phyloP scores from a whole-genome alignment of 495 filamentous ascomycete species.

The Parachaetomium inaequale region DNA sequence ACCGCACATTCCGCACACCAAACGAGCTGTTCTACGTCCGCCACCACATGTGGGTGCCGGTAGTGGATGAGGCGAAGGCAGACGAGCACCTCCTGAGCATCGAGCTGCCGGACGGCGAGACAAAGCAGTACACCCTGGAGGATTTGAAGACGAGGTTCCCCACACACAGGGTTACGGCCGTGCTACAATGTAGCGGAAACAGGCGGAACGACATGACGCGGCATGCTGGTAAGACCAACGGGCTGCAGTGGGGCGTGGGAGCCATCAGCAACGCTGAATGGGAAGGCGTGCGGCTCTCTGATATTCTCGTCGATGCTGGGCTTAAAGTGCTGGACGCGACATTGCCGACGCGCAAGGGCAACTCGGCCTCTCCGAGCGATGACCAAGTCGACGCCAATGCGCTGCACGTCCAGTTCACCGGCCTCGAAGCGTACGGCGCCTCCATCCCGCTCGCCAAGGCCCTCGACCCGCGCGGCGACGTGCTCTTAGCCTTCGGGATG shows the following conservation, averaged over 20 bases:
- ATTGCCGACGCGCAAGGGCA: conserved; percentile 2
- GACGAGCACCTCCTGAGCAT: conserved; percentile 48
- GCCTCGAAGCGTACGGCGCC: conserved; percentile 57
- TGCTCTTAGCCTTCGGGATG: conserved; percentile 59
- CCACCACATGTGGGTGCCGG: conserved; percentile 61
- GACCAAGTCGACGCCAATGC: conserved; percentile 32
- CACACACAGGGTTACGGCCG: conserved; percentile 52
- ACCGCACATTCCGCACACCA: conserved; percentile 49
- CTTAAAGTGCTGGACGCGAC: conserved; percentile 26
- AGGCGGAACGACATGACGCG: conserved; percentile 58
- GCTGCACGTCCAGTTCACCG: conserved; percentile 55
- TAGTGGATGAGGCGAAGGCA: conserved; percentile 35
- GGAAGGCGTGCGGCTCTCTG: conserved; percentile 56
- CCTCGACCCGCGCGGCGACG: conserved; percentile 54
- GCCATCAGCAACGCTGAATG: conserved; percentile 60
- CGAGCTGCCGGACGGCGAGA: conserved; percentile 54
- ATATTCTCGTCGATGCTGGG: conserved; percentile 56
- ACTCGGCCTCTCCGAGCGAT: neutral
- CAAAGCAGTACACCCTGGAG: conserved; percentile 47
- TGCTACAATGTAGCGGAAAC: conserved; percentile 61
- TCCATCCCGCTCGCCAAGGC: conserved; percentile 56
- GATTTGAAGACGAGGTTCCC: conserved; percentile 53
- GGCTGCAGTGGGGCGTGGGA: conserved; percentile 57
- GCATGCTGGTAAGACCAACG: conserved; percentile 51
- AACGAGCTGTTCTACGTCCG: conserved; percentile 57